A percentile compares a stretch with the other conserved stretches of the same genome.
Conservation (phyloP, 140 eudicot species). For the Erigeron philadelphicus region DNA sequence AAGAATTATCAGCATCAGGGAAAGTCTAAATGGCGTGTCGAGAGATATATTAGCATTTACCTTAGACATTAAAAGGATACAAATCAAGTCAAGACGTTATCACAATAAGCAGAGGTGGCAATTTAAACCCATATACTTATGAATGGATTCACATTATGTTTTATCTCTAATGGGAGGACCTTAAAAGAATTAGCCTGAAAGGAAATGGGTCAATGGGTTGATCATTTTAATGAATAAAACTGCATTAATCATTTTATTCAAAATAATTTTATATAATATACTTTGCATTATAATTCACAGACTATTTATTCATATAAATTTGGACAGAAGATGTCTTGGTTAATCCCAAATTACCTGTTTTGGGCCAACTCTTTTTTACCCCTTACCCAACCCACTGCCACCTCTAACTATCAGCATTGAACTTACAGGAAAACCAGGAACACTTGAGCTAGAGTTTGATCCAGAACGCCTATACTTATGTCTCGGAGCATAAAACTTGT, state of each 20-base stretch:
- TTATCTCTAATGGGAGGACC: background rate
- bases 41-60: constrained; percentile 20
- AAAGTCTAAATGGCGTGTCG: constrained; percentile 39
- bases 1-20: constrained; percentile 53
- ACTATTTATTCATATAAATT: too few species aligned
- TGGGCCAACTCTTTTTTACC: background rate
- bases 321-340: too few species aligned
- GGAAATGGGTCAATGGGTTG: background rate
- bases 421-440: constrained; percentile 69
- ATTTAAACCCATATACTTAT: background rate
- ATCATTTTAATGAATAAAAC: background rate
- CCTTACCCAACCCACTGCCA: constrained; percentile 8
- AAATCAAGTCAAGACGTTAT: constrained; percentile 10
- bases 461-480: constrained; percentile 82
- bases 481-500: constrained; percentile 90
- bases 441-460: constrained; percentile 52
- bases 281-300: background rate
- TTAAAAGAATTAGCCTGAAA: background rate
- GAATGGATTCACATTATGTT: background rate
- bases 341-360: background rate
- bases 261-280: background rate
- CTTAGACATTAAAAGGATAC: background rate
- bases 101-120: constrained; percentile 2
- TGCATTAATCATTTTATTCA: background rate
- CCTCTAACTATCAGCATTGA: background rate